Evolutionary conservation across 805 yeast genomes (phyloP).

Genomic region (Candida methanosorbosa): DNA sequence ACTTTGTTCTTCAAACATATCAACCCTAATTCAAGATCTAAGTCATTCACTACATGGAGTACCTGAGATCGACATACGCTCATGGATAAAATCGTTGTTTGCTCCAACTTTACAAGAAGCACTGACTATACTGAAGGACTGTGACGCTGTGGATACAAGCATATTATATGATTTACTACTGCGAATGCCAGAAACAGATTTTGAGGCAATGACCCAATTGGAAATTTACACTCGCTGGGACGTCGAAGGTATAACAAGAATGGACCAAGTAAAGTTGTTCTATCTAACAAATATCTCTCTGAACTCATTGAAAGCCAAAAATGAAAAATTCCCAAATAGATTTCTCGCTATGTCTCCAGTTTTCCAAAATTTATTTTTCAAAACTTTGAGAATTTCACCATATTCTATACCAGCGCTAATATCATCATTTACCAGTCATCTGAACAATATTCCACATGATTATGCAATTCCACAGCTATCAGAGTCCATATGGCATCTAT

Average conservation of each 20-base stretch:
- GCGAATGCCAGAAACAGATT: constrained; percentile 15
- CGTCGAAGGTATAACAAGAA: constrained; percentile 7
- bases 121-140: constrained; percentile 8
- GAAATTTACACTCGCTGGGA: constrained; percentile 15
- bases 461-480: too few species aligned
- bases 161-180: constrained; percentile 22
- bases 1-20: too few species aligned
- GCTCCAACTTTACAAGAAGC: constrained; percentile 12
- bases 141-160: constrained; percentile 13
- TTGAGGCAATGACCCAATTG: constrained; percentile 16
- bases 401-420: too few species aligned
- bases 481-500: too few species aligned
- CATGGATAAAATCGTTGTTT: constrained; percentile 23
- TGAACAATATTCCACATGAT: too few species aligned
- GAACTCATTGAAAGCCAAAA: constrained; percentile 2
- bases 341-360: constrained; percentile 16
- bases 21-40: too few species aligned
- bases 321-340: constrained; percentile 2
- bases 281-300: constrained; percentile 10
- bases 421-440: too few species aligned
- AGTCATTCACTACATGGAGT: too few species aligned
- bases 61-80: too few species aligned
- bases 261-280: constrained; percentile 21
- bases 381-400: constrained; percentile 19
- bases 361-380: constrained; percentile 16